phyloP scores from a whole-genome alignment of 805 yeast genomes.

The Starmerella floricola region DNA sequence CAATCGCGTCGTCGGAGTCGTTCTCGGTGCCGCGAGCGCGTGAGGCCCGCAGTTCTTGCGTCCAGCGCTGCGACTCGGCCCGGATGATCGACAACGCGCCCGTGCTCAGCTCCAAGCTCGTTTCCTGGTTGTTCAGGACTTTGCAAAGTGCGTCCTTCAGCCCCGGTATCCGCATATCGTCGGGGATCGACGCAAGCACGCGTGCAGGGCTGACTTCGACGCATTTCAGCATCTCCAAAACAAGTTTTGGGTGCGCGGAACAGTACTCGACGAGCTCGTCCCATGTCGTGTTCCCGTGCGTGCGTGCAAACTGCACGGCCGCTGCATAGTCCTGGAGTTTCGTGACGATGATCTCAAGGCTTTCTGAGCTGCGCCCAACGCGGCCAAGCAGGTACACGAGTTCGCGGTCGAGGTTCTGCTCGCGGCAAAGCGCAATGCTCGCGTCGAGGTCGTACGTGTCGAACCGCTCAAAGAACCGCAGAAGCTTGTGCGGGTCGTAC shows the following conservation, averaged over 20 bases:
- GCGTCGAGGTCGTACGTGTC: constrained; percentile 50
- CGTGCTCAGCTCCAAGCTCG: constrained; percentile 38
- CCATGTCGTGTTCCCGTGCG: constrained; percentile 68
- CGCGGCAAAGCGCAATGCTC: constrained; percentile 58
- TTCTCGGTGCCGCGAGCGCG: constrained; percentile 31
- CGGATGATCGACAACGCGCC: constrained; percentile 45
- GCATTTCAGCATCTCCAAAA: constrained; percentile 54
- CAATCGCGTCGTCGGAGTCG: constrained; percentile 12
- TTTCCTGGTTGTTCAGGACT: constrained; percentile 52
- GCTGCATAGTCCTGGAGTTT: constrained; percentile 63
- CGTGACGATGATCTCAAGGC: constrained; percentile 64
- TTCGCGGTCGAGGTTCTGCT: constrained; percentile 46
- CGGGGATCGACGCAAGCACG: constrained; percentile 54
- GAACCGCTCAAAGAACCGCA: constrained; percentile 46
- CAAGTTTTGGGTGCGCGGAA: constrained; percentile 59
- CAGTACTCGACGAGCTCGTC: constrained; percentile 59
- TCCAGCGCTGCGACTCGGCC: constrained; percentile 37
- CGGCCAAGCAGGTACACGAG: constrained; percentile 70
- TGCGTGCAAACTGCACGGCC: constrained; percentile 66
- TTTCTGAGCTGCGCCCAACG: constrained; percentile 67
- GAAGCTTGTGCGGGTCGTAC: constrained; percentile 42
- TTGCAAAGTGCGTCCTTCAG: constrained; percentile 47
- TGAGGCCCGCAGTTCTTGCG: constrained; percentile 25
- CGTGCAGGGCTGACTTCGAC: constrained; percentile 45
- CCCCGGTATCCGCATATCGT: constrained; percentile 50